phyloP scores from a whole-genome alignment of 768 basidiomycete genomes.

The Leccinum disarticulatum region DNA sequence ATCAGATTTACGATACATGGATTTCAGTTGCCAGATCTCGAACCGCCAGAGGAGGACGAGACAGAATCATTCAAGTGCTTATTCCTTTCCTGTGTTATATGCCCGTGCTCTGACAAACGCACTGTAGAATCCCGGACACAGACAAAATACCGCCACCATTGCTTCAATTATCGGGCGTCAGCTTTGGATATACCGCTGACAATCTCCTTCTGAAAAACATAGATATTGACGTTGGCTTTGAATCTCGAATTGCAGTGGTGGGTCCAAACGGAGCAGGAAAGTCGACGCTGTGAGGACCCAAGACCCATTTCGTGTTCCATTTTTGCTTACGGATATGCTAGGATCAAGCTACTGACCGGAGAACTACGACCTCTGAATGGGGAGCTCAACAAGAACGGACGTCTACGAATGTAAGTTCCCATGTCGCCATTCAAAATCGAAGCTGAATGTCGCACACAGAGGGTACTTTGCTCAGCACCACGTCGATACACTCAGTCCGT shows the following conservation, averaged over 20 bases:
- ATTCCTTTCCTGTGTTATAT: not conserved
- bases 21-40: conserved; percentile 79
- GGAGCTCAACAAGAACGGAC: conserved; percentile 86
- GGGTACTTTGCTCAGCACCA: conserved; percentile 96
- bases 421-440: conserved; percentile 3
- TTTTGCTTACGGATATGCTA: conserved; percentile 30
- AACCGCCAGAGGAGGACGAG: conserved; percentile 92
- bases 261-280: conserved; percentile 97
- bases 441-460: conserved; percentile 36
- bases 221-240: conserved; percentile 92
- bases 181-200: conserved; percentile 82
- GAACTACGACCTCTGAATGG: conserved; percentile 44
- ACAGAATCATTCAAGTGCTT: conserved; percentile 85
- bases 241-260: conserved; percentile 92
- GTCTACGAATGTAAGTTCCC: conserved; percentile 74
- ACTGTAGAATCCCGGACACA: conserved; percentile 80
- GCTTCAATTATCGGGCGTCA: conserved; percentile 86
- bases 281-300: conserved; percentile 73
- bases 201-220: conserved; percentile 74
- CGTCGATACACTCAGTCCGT: conserved; percentile 83
- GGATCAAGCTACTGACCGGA: conserved; percentile 70
- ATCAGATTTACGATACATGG: not conserved
- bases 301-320: not conserved
- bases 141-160: conserved; percentile 98
- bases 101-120: conserved; percentile 1